Conservation (phyloP, 192 early-diverging fungal species). For the Helicostylum pulchrum region DNA sequence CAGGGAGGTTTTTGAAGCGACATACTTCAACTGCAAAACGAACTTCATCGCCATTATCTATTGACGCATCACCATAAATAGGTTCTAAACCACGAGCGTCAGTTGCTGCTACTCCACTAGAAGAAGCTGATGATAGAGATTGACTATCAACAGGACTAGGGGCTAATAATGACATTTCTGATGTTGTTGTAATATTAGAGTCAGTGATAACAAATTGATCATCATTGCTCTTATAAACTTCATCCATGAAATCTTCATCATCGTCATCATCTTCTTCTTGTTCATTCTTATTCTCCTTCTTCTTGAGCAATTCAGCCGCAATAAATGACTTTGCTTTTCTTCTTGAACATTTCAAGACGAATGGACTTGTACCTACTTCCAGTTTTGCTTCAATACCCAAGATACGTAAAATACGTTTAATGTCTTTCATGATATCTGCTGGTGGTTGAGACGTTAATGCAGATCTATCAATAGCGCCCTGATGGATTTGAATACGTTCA, state of each 20-base stretch:
- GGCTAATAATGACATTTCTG: not conserved
- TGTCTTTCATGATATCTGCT: slow-evolving; percentile 46
- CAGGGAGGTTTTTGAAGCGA: slow-evolving; percentile 73
- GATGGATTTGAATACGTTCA: slow-evolving; percentile 50
- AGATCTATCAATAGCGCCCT: slow-evolving; percentile 54
- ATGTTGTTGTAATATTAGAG: not conserved
- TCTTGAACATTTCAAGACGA: slow-evolving; percentile 50
- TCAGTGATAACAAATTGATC: not conserved
- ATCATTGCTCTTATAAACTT: not conserved
- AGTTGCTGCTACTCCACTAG: slow-evolving; percentile 21
- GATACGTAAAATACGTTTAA: slow-evolving; percentile 34
- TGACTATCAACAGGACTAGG: not conserved
- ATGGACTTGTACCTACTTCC: slow-evolving; percentile 27
- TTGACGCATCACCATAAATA: slow-evolving; percentile 33
- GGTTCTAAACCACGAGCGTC: slow-evolving; percentile 18
- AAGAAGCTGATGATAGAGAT: not conserved
- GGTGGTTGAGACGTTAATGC: slow-evolving; percentile 52
- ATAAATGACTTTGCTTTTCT: slow-evolving; percentile 16
- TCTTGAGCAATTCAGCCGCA: slow-evolving; percentile 50
- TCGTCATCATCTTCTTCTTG: slow-evolving; percentile 11
- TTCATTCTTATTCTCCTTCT: slow-evolving; percentile 48
- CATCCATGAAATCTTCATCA: not conserved
- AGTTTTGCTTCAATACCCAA: slow-evolving; percentile 17
- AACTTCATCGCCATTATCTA: slow-evolving; percentile 61
- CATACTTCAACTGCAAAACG: slow-evolving; percentile 75